Evolutionary conservation across 2,329 filamentous ascomycete genomes (phyloP), one percentile per base, ranked within the genome.

Genomic region (Cytospora piceicola): DNA sequence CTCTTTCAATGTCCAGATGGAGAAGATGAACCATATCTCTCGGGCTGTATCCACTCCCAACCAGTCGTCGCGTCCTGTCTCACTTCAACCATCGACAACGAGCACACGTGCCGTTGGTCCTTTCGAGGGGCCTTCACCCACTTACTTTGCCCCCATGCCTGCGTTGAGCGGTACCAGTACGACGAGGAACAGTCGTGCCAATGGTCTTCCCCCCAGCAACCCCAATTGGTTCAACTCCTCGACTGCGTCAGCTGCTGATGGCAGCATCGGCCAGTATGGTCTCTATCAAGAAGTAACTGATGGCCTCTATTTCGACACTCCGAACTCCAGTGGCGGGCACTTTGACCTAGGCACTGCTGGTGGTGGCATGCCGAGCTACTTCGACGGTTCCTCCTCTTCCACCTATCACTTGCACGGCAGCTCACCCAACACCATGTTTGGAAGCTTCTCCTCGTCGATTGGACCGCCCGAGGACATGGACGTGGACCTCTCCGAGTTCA

Each of bases 361-460:
- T 4, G 30, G 39, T 46, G 53, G 14, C 6, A 14, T 36, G 22
- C 53, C 61, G 1, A 57, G 3, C 46, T 49, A 36, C 12, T 6
- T 30, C 12, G 42, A 39, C 11, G 57, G 53, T 22, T 57, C 53
- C 6, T 63, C 61, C 1, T 30, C 61, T 0, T 57, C 61, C 2
- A 57, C 53, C 17, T 52, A 14, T 15, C 61, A 42, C 7, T 32
- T 63, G 5, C 57, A 52, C 2, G 30, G 22, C 2, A 63, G 61
- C 24, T 63, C 61, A 1, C 61, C 61, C 3, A 63, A 57, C 20
- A 39, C 53, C 0, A 20, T 63, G 27, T 57, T 63, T 3, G 61
- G 61, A 6, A 63, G 53, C 42, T 63, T 63, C 12, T 63, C 61
- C 20, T 63, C 61, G 3, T 63, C 61, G 0, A 63, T 57, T 22